Conservation (phyloP, 2,329 filamentous ascomycete species). For the Xylaria sp. region DNA sequence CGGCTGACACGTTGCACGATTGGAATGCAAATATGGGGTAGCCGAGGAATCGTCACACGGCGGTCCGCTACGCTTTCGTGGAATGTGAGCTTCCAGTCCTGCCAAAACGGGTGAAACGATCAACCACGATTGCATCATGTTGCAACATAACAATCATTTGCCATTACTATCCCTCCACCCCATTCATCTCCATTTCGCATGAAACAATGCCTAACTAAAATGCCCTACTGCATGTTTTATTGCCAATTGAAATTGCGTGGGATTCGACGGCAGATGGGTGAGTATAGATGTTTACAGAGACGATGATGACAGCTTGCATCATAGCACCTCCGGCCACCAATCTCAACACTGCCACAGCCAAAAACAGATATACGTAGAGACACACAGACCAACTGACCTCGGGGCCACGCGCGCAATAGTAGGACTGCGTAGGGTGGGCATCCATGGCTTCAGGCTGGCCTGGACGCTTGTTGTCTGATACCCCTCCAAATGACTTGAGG, state of each 20-base stretch:
- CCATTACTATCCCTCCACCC: constrained; percentile 31
- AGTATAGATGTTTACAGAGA: constrained; percentile 8
- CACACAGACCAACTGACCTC: constrained; percentile 1
- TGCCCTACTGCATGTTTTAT: not conserved
- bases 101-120: constrained; percentile 46
- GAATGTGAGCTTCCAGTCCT: constrained; percentile 46
- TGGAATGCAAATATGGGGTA: constrained; percentile 34
- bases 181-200: constrained; percentile 7
- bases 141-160: constrained; percentile 32
- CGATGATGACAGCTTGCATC: constrained; percentile 47
- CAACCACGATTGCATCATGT: constrained; percentile 48
- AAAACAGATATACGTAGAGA: constrained; percentile 3
- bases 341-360: constrained; percentile 13
- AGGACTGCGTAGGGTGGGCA: too few species aligned
- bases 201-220: not conserved
- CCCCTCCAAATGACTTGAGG: constrained; percentile 12
- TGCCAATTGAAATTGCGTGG: constrained; percentile 19
- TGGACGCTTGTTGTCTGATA: constrained; percentile 16
- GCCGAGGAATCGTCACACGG: constrained; percentile 42
- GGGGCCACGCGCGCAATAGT: constrained; percentile 14
- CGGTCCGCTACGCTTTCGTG: constrained; percentile 36
- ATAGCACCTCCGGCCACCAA: not conserved
- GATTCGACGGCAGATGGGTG: constrained; percentile 22
- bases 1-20: constrained; percentile 47
- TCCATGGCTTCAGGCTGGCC: constrained; percentile 6